Base-by-base conservation (phyloP, 257 asterid genomes). In the Gynochthodes officinalis region DNA sequence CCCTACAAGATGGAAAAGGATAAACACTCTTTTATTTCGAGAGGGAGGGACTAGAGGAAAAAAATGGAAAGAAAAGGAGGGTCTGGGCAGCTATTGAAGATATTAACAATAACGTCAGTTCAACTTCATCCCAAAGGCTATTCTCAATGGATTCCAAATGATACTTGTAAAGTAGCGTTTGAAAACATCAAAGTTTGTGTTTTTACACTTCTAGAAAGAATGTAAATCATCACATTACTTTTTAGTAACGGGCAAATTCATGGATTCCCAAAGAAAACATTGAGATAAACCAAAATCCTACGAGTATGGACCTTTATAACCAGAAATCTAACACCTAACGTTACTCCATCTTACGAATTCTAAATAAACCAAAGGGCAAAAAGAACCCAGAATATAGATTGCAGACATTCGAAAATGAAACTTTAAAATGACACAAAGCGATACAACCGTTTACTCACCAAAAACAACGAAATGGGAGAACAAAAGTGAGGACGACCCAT, bases 1-100 rank as follows among this genome's bases (percentile, higher is more conserved):
- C 76, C 92, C 92, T 86, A 86, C 87, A 88, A 83, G 85, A 87
- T 48, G 72, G 76, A 84, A 69, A 84, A 80, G 75, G 76, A 81
- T 71, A 81, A 72, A 37, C 72, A 60, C 75, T 62, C 77, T 75
- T 84, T 82, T 82, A 83, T 75, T 83, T 82, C 63, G 78, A 74
- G 74, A 77, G 77, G 46, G 64, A 82, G 55, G 73, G 69, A 69
- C 59, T 73, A 79, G 72, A 71, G 72, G 54, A 64, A 35, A 67
- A n/a, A 40, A 71, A 61, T 8, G 9, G 30, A 52, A 27, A 48
- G 15, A 68, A 44, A 40, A 46, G 30, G 18, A 2, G 7, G 35
- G 71, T 62, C 43, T 10, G 19, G 61, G 44, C n/a, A 33, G 58
- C 10, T 49, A 49, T 12, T 50, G 25, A 42, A 43, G 21, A 65